A percentile compares a stretch with the other conserved stretches of the same genome.
Evolutionary conservation across 192 early-diverging fungal genomes (phyloP).

Genomic region (Linderina pennispora): DNA sequence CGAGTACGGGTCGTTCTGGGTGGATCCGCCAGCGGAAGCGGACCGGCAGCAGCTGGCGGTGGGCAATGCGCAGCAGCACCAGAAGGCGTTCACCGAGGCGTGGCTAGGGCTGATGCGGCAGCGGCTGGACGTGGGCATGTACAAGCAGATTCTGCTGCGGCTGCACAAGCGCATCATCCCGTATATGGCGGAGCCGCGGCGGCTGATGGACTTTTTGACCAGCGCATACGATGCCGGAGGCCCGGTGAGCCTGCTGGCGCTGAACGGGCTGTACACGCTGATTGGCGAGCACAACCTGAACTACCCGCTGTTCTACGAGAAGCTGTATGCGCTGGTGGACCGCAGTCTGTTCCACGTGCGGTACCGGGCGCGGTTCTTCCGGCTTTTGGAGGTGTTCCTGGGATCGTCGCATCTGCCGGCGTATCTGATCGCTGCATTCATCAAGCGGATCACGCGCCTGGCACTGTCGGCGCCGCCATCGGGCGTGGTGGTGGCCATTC

Average conservation of each 20-base stretch:
- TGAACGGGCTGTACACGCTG: conserved; percentile 94
- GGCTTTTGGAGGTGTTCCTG: conserved; percentile 84
- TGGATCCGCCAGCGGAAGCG: conserved; percentile 2
- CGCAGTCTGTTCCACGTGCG: conserved; percentile 86
- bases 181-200: conserved; percentile 65
- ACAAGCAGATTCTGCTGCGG: conserved; percentile 73
- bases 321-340: conserved; percentile 90
- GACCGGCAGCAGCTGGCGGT: conserved; percentile 15
- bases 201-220: conserved; percentile 91
- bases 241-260: conserved; percentile 79
- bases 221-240: conserved; percentile 87
- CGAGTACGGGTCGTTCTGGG: conserved; percentile 61
- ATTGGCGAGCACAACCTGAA: conserved; percentile 94
- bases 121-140: conserved; percentile 63
- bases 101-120: conserved; percentile 75
- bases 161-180: conserved; percentile 91
- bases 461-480: conserved; percentile 80
- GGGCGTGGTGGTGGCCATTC: conserved; percentile 77
- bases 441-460: conserved; percentile 85
- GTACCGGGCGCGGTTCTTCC: conserved; percentile 93
- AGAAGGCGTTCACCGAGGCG: conserved; percentile 66
- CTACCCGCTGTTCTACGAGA: conserved; percentile 96
- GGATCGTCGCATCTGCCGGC: conserved; percentile 82
- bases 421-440: conserved; percentile 87
- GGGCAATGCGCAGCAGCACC: conserved; percentile 53